Evolutionary conservation across 2,329 filamentous ascomycete genomes (phyloP).

Genomic region (Fusarium torulosum): DNA sequence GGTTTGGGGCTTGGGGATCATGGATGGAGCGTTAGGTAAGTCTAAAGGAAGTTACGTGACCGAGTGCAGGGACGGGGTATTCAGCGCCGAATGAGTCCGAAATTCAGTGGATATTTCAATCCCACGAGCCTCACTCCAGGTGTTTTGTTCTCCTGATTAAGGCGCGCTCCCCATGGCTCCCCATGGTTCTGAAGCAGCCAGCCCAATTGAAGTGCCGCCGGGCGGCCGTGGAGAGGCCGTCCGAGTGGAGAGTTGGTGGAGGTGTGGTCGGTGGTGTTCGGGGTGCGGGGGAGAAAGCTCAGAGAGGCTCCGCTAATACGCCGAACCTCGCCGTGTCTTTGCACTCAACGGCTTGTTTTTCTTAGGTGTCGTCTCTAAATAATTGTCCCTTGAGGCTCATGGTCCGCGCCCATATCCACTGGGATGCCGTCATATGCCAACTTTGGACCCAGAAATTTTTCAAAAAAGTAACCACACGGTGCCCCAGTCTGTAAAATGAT

Average conservation of each 20-base stretch:
- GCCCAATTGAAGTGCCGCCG: conserved; percentile 37
- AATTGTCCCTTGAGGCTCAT: conserved; percentile 22
- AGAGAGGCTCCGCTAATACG: conserved; percentile 48
- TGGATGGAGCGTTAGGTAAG: conserved; percentile 25
- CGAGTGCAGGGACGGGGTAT: conserved; percentile 10
- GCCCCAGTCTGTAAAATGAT: conserved; percentile 20
- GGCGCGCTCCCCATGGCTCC: conserved; percentile 15
- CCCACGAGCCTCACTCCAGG: conserved; percentile 33
- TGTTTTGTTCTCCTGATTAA: conserved; percentile 29
- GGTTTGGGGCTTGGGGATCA: conserved; percentile 29
- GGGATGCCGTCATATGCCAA: conserved; percentile 37
- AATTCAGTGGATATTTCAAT: conserved; percentile 33
- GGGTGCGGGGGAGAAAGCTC: conserved; percentile 45
- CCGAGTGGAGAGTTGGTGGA: conserved; percentile 39
- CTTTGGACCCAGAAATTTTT: conserved; percentile 17
- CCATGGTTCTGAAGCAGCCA: conserved; percentile 31
- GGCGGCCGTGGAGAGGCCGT: conserved; percentile 42
- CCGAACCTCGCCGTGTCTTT: conserved; percentile 42
- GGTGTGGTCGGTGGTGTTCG: conserved; percentile 38
- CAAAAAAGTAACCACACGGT: not conserved
- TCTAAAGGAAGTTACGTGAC: conserved; percentile 21
- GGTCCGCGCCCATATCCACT: conserved; percentile 23
- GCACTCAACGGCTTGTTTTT: conserved; percentile 29
- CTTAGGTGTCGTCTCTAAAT: conserved; percentile 9
- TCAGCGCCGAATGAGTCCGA: conserved; percentile 34